Conservation (phyloP, 2,329 filamentous ascomycete genomes). For the Rhexocercosporidium sp. region DNA sequence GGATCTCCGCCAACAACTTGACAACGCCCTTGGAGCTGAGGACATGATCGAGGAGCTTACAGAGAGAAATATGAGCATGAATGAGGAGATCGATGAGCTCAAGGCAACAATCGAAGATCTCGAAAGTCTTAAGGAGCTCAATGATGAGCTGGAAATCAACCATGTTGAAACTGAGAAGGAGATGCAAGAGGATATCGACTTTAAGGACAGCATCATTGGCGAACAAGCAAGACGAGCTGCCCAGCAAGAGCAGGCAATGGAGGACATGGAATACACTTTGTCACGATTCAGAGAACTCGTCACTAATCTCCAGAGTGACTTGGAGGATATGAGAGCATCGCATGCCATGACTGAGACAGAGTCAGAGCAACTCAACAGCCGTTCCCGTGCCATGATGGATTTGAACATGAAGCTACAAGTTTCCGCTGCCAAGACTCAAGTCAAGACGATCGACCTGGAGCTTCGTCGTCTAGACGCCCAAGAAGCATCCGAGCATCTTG, state of each 20-base stretch:
- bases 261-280: constrained; percentile 90
- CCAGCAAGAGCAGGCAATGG: constrained; percentile 79
- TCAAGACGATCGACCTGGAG: constrained; percentile 93
- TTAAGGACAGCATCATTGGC: constrained; percentile 81
- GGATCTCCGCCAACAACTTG: constrained; percentile 88
- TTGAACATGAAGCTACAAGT: constrained; percentile 92
- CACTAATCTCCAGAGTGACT: constrained; percentile 79
- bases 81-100: constrained; percentile 83
- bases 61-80: constrained; percentile 83
- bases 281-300: constrained; percentile 89
- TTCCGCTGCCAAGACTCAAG: constrained; percentile 88
- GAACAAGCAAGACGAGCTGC: constrained; percentile 76
- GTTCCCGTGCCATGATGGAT: constrained; percentile 94
- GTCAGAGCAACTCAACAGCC: constrained; percentile 85
- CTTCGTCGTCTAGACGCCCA: constrained; percentile 85
- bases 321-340: constrained; percentile 91
- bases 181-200: constrained; percentile 90
- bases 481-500: constrained; percentile 85
- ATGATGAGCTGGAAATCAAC: constrained; percentile 92
- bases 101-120: constrained; percentile 84
- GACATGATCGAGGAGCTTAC: constrained; percentile 94
- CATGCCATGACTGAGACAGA: constrained; percentile 92
- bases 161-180: constrained; percentile 94
- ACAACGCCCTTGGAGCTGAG: constrained; percentile 85
- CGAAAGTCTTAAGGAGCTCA: constrained; percentile 88